Base-by-base conservation (phyloP, 495 filamentous ascomycete species). In the Neurospora intermedia region DNA sequence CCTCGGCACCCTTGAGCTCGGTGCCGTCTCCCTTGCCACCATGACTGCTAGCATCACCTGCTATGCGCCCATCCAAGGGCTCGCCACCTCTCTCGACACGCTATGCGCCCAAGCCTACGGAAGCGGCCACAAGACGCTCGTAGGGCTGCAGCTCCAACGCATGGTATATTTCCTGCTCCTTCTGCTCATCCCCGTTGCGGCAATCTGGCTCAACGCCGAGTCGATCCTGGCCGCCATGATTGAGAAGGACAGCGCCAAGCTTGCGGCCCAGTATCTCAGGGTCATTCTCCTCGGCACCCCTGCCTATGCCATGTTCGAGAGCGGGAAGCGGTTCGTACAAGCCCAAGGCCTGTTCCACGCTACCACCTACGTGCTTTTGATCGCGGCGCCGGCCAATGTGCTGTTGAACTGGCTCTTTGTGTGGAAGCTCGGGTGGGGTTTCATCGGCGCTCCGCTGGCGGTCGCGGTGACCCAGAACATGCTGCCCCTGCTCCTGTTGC, bases 391-490 rank as follows among this genome's bases (percentile, higher is more conserved):
- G 11, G 71, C 89, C 13, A 93, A 93, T 74, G 85, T 87, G 2
- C 80, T 91, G 8, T 75, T 93, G 80, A 91, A 91, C 78, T 94
- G 88, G 83, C 76, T 91, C 6, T 86, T 94, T 69, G 91, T 93
- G n/a, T 92, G 89, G 90, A 84, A 83, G 27, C 87, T 97, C 70
- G 83, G 88, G 18, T 92, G 89, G 88, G 94, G 94, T 1, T 97
- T 94, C 77, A 79, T 90, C 69, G 94, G 94, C 48, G 93, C 94
- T 0, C 94, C 94, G 0, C 90, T 94, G 72, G 93, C 94, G 3
- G 92, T 97, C n/a, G 89, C 88, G 31, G 87, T 96, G 48, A 94
- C 92, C 0, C 91, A 97, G 74, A 94, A 85, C 77, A 84, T 96
- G 62, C 88, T 97, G 75, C 93, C 94, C 0, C 43, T 94, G 20